Conservation (phyloP, 2,329 filamentous ascomycete genomes). For the Aphanoascus verrucosus region DNA sequence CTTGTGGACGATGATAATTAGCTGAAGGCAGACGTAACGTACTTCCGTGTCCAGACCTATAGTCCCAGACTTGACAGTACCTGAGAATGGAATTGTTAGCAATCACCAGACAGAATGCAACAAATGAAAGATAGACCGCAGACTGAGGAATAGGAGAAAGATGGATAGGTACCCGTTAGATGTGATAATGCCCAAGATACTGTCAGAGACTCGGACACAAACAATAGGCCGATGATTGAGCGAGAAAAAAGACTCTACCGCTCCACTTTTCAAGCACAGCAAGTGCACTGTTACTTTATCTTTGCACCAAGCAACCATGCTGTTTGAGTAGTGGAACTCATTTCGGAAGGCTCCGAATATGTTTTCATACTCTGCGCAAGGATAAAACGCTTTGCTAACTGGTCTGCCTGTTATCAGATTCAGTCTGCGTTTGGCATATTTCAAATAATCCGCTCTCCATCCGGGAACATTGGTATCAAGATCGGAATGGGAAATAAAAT, state of each 20-base stretch:
- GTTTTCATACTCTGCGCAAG: neutral
- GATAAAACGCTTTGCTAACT: conserved; percentile 8
- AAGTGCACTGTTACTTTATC: neutral
- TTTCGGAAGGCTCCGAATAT: neutral
- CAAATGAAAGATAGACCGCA: neutral
- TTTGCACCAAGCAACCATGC: neutral
- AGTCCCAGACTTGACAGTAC: conserved; percentile 26
- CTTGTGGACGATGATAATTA: neutral
- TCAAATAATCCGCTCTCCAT: conserved; percentile 12
- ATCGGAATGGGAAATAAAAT: neutral
- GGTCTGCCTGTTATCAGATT: conserved; percentile 22
- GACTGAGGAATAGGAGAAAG: conserved; percentile 7
- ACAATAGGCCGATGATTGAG: neutral
- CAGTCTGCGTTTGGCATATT: conserved; percentile 19
- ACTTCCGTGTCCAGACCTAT: conserved; percentile 17
- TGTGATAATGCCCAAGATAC: conserved; percentile 18
- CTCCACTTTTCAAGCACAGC: neutral
- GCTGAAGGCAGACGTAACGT: conserved; percentile 24
- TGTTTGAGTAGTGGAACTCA: neutral
- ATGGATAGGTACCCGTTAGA: conserved; percentile 18
- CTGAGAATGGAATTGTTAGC: conserved; percentile 12
- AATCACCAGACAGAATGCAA: too few species aligned
- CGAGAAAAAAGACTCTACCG: neutral
- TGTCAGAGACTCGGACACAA: conserved; percentile 18
- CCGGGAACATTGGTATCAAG: neutral